A percentile compares a stretch with the other conserved stretches of the same genome.
These are phyloP conservation scores for Rugonectria rugulosa DNA, from an alignment of 2,329 filamentous ascomycete genomes.

Conservation along the genomic window DNA sequence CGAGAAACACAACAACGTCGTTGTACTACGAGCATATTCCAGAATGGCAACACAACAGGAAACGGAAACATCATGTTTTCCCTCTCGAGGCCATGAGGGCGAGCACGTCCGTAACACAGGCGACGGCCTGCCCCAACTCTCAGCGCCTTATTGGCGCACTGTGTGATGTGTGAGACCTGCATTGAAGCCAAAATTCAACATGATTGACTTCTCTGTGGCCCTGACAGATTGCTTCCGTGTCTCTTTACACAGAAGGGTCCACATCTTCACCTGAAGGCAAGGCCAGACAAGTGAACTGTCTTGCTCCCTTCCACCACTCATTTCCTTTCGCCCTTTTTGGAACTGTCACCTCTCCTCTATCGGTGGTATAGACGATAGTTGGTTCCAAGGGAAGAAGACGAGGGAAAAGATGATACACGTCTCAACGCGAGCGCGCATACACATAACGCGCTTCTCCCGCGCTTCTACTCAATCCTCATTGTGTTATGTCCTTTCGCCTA, in stretches of 20 bases:
- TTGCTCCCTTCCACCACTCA: neutral
- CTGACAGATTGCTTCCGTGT: conserved; percentile 17
- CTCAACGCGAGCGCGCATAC: neutral
- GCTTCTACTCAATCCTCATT: neutral
- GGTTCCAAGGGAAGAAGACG: neutral
- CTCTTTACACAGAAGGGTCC: conserved; percentile 17
- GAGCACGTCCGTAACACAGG: too few relatives aligned
- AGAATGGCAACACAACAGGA: too few relatives aligned
- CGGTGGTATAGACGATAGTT: neutral
- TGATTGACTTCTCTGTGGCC: conserved; percentile 28
- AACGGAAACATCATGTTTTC: too few relatives aligned
- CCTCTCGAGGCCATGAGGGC: too few relatives aligned
- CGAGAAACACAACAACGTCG: neutral
- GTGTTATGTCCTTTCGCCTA: neutral
- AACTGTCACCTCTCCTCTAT: neutral
- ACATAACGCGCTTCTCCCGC: neutral
- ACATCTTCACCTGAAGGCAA: conserved; percentile 33
- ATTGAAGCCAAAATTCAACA: conserved; percentile 5
- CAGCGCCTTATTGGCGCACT: too few relatives aligned
- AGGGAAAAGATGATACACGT: neutral
- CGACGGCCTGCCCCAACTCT: too few relatives aligned
- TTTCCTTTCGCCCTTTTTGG: conserved; percentile 11
- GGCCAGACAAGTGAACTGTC: neutral
- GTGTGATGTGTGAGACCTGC: too few relatives aligned
- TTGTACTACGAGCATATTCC: too few relatives aligned